Conservation (phyloP, 1,284 basidiomycete genomes). For the Leccinum pachyderme region DNA sequence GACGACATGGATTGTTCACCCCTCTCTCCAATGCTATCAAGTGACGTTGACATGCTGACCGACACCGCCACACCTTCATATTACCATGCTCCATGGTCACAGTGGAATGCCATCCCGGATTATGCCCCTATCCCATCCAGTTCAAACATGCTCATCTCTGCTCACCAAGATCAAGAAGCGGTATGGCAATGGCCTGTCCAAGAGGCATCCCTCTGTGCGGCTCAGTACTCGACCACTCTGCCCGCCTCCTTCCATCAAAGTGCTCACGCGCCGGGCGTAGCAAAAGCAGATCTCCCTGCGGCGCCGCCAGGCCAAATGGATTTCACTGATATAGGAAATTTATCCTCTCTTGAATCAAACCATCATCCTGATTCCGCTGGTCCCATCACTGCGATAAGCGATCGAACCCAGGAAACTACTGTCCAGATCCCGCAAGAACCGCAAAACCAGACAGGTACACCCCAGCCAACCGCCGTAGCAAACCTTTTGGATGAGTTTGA, state of each 20-base stretch:
- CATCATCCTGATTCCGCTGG: background rate
- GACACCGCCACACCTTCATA: conserved; percentile 4
- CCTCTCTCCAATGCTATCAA: conserved; percentile 2
- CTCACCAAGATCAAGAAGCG: background rate
- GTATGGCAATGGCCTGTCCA: conserved; percentile 6
- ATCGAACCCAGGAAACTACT: background rate
- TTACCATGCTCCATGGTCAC: background rate
- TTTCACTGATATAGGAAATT: background rate
- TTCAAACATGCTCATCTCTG: background rate
- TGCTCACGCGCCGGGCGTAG: background rate
- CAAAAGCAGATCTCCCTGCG: background rate
- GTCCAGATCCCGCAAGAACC: background rate
- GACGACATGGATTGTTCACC: conserved; percentile 20
- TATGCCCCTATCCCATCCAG: background rate
- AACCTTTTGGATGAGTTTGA: conserved; percentile 12
- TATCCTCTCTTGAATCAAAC: background rate
- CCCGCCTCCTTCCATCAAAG: background rate
- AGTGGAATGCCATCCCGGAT: conserved; percentile 4
- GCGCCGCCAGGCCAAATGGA: background rate
- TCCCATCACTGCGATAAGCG: background rate
- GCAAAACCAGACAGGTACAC: background rate
- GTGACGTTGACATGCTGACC: conserved; percentile 16
- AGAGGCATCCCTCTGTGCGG: background rate
- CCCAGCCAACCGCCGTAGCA: background rate
- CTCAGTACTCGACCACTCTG: background rate